These are phyloP conservation scores for Neonectria sp. DNA, from an alignment of 2,329 filamentous ascomycete genomes.

Conservation along the genomic window DNA sequence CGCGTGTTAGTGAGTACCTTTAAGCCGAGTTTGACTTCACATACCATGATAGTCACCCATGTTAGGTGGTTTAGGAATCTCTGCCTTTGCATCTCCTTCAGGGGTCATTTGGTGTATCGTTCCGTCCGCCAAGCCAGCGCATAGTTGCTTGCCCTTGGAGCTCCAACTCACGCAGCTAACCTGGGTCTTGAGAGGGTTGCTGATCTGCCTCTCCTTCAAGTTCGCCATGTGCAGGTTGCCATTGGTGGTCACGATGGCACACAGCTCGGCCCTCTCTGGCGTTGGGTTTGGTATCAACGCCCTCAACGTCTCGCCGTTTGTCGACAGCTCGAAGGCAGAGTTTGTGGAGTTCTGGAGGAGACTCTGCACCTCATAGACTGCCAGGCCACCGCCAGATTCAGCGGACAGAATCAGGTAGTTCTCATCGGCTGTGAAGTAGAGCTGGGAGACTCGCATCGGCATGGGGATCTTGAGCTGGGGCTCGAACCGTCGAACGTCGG, in stretches of 20 bases:
- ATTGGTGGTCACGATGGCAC: constrained; percentile 84
- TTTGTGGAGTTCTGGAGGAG: constrained; percentile 77
- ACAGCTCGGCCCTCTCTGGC: constrained; percentile 78
- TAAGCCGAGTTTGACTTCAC: constrained; percentile 46
- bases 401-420: constrained; percentile 86
- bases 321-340: constrained; percentile 81
- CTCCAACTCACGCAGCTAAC: constrained; percentile 95
- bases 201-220: constrained; percentile 77
- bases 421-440: constrained; percentile 93
- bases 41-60: constrained; percentile 78
- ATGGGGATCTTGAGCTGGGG: constrained; percentile 82
- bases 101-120: constrained; percentile 87
- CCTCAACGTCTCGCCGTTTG: constrained; percentile 81
- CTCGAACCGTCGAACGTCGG: constrained; percentile 78
- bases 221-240: constrained; percentile 90
- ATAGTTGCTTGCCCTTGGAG: constrained; percentile 90
- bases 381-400: constrained; percentile 84
- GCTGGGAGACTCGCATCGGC: constrained; percentile 84
- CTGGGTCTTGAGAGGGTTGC: constrained; percentile 76
- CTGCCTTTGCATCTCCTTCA: constrained; percentile 81
- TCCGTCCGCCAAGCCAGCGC: constrained; percentile 88
- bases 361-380: constrained; percentile 83
- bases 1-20: constrained; percentile 30
- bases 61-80: constrained; percentile 83
- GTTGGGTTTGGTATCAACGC: constrained; percentile 86